Percentiles rank a stretch among this genome's conserved stretches.
These are phyloP conservation scores for Coemansia sp. DNA, from an alignment of 192 early-diverging fungal genomes.

Conservation along the genomic window DNA sequence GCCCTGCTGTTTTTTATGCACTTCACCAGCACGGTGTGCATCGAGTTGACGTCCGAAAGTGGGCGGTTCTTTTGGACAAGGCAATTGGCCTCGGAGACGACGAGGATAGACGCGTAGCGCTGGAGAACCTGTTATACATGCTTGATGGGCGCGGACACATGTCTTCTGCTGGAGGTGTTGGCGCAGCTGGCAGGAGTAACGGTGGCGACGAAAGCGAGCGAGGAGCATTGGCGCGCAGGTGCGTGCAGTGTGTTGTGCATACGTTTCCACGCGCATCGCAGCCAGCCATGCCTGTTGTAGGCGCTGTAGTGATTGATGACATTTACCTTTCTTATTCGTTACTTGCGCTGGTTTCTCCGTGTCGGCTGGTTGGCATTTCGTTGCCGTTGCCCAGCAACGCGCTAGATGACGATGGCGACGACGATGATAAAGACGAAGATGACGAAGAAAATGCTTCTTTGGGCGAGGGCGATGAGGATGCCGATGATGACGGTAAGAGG, in stretches of 20 bases:
- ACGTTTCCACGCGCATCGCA: constrained; percentile 29
- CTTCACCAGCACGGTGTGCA: constrained; percentile 73
- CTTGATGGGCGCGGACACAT: constrained; percentile 23
- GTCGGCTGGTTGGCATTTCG: constrained; percentile 58
- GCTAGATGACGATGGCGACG: neutral
- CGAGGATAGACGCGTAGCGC: constrained; percentile 16
- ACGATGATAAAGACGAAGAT: neutral
- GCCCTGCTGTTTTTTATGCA: constrained; percentile 64
- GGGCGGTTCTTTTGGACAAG: constrained; percentile 46
- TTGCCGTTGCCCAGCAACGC: constrained; percentile 34
- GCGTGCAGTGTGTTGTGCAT: constrained; percentile 48
- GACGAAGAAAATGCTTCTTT: neutral
- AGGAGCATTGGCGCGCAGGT: constrained; percentile 20
- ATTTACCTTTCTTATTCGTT: constrained; percentile 72
- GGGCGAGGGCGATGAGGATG: neutral
- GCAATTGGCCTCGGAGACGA: constrained; percentile 36
- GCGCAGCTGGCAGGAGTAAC: neutral
- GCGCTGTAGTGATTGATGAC: constrained; percentile 62
- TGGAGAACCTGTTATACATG: constrained; percentile 27
- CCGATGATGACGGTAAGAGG: neutral
- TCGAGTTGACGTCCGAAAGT: constrained; percentile 60
- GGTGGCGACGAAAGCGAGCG: neutral
- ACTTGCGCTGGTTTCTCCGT: constrained; percentile 58
- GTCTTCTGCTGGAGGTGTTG: neutral
- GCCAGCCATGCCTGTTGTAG: constrained; percentile 55